phyloP scores from a whole-genome alignment of 2,329 filamentous ascomycete species.

The Hirsutella minnesotensis region DNA sequence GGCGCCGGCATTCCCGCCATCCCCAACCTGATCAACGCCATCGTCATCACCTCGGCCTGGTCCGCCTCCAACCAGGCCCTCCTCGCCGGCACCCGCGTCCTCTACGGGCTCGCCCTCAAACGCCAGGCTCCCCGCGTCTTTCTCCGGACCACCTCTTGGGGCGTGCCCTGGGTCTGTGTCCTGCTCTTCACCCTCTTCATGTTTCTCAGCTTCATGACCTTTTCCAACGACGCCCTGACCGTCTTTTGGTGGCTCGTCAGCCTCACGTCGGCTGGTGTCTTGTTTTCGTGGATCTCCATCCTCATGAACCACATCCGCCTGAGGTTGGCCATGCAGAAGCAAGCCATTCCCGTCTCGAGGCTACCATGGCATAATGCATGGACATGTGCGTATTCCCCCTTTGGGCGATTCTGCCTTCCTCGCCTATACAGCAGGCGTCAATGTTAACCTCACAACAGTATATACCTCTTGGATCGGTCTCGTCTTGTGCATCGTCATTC shows the following conservation, averaged over 20 bases:
- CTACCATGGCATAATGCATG: slow-evolving; percentile 54
- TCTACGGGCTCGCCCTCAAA: slow-evolving; percentile 56
- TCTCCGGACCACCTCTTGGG: slow-evolving; percentile 45
- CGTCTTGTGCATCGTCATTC: slow-evolving; percentile 47
- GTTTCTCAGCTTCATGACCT: slow-evolving; percentile 44
- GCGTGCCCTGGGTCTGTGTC: slow-evolving; percentile 50
- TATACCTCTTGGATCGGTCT: slow-evolving; percentile 51
- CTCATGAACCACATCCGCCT: slow-evolving; percentile 48
- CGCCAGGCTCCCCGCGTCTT: slow-evolving; percentile 54
- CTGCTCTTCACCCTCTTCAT: slow-evolving; percentile 41
- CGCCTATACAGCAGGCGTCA: slow-evolving; percentile 4
- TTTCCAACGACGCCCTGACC: slow-evolving; percentile 44
- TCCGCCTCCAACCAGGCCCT: slow-evolving; percentile 48
- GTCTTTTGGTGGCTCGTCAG: slow-evolving; percentile 56
- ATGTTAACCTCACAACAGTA: slow-evolving; percentile 19
- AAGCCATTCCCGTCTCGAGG: slow-evolving; percentile 34
- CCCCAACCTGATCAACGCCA: slow-evolving; percentile 63
- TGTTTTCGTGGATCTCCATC: slow-evolving; percentile 52
- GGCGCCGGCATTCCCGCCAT: slow-evolving; percentile 56
- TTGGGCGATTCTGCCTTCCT: neutral
- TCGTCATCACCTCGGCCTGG: slow-evolving; percentile 60
- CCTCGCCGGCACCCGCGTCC: slow-evolving; percentile 56
- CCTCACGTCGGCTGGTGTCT: slow-evolving; percentile 48
- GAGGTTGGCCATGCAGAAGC: slow-evolving; percentile 38
- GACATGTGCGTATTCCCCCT: slow-evolving; percentile 35